Evolutionary conservation across 2,329 filamentous ascomycete genomes (phyloP).

Genomic region (Neonectria magnoliae): DNA sequence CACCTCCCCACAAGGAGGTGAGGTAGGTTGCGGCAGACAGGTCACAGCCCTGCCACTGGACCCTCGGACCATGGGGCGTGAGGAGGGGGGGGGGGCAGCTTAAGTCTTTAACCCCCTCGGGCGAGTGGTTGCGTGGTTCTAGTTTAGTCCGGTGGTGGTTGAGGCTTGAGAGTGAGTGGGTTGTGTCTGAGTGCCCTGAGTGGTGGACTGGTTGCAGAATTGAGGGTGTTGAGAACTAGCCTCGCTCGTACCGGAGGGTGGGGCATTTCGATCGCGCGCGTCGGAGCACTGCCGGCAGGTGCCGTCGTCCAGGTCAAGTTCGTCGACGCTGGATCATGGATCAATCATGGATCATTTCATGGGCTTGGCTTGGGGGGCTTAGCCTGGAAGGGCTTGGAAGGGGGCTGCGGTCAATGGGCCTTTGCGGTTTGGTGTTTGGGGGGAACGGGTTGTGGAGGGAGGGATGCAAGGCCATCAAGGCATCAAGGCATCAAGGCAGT

Average conservation of each 20-base stretch:
- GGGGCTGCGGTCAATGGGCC: not conserved
- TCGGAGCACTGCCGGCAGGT: conserved; percentile 24
- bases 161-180: not conserved
- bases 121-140: not conserved
- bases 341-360: not conserved
- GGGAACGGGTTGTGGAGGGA: not conserved
- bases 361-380: not conserved
- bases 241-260: conserved; percentile 18
- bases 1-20: not conserved
- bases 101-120: not conserved
- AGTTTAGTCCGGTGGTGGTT: not conserved
- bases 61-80: not conserved
- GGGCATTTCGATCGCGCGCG: conserved; percentile 18
- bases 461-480: not conserved
- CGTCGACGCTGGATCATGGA: conserved; percentile 5
- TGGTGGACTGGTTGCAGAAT: not conserved
- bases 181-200: conserved; percentile 1
- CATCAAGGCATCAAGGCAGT: not conserved
- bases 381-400: not conserved
- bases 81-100: not conserved
- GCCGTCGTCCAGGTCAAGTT: conserved; percentile 15
- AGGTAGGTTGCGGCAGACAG: not conserved
- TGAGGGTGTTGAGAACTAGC: conserved; percentile 14
- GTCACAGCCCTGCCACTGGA: not conserved
- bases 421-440: too few relatives aligned